These are phyloP conservation scores for Lipomyces mesembrius DNA, from an alignment of 805 yeast genomes.

Conservation along the genomic window DNA sequence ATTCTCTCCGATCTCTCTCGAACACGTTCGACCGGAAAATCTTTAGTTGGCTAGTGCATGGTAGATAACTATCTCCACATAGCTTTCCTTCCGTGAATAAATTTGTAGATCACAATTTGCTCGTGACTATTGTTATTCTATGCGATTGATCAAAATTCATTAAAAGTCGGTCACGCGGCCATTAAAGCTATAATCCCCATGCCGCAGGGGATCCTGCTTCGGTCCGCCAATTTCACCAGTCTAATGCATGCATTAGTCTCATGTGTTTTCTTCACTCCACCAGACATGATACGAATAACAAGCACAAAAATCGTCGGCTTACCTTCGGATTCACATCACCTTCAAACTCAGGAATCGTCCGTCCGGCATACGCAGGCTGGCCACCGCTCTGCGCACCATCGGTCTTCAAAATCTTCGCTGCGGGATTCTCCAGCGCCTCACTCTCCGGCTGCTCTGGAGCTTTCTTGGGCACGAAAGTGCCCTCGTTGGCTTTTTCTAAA, in stretches of 20 bases:
- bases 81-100: neutral
- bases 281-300: too few species aligned
- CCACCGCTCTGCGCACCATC: conserved; percentile 44
- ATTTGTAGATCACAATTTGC: too few species aligned
- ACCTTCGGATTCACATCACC: conserved; percentile 83
- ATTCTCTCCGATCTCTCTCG: too few species aligned
- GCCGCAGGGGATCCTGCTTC: conserved; percentile 91
- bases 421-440: conserved; percentile 28
- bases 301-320: conserved; percentile 24
- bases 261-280: too few species aligned
- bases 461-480: conserved; percentile 46
- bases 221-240: conserved; percentile 98
- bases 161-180: conserved; percentile 96
- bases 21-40: too few species aligned
- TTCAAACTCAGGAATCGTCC: conserved; percentile 91
- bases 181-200: conserved; percentile 92
- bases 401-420: conserved; percentile 28
- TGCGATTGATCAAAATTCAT: conserved; percentile 3
- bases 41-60: too few species aligned
- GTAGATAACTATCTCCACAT: too few species aligned
- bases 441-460: neutral
- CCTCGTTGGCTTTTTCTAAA: conserved; percentile 74
- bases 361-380: conserved; percentile 59
- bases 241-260: conserved; percentile 15
- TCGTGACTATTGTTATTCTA: too few species aligned